These are phyloP conservation scores for Colletotrichum cuscutae DNA, from an alignment of 2,329 filamentous ascomycete species.

Conservation along the genomic window DNA sequence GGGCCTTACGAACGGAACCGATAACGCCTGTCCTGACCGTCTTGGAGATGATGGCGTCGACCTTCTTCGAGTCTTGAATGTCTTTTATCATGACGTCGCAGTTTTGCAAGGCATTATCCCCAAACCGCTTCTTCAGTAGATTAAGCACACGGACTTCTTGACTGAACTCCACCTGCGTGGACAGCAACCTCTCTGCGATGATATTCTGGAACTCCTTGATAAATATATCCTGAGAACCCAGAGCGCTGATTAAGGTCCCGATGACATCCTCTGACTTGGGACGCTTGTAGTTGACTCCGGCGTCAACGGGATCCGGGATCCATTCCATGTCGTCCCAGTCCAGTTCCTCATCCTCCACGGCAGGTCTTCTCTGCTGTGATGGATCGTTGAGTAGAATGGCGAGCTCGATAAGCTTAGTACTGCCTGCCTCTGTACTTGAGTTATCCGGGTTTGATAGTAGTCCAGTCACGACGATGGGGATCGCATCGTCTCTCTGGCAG, in stretches of 20 bases:
- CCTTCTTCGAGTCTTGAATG: slow-evolving; percentile 81
- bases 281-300: slow-evolving; percentile 89
- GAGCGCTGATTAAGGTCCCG: slow-evolving; percentile 86
- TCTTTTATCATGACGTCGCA: slow-evolving; percentile 99
- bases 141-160: slow-evolving; percentile 87
- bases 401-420: slow-evolving; percentile 71
- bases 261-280: slow-evolving; percentile 92
- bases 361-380: slow-evolving; percentile 61
- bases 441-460: slow-evolving; percentile 72
- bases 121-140: slow-evolving; percentile 88
- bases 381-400: slow-evolving; percentile 73
- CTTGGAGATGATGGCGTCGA: slow-evolving; percentile 75
- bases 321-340: slow-evolving; percentile 95
- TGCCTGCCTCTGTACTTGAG: slow-evolving; percentile 49
- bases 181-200: slow-evolving; percentile 83
- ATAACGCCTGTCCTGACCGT: slow-evolving; percentile 37
- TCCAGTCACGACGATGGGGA: slow-evolving; percentile 80
- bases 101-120: slow-evolving; percentile 85
- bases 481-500: slow-evolving; percentile 80
- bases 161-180: slow-evolving; percentile 74
- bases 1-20: slow-evolving; percentile 36
- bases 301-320: slow-evolving; percentile 93
- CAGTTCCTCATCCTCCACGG: slow-evolving; percentile 74
- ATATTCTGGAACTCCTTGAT: slow-evolving; percentile 94
- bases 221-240: slow-evolving; percentile 90